These are phyloP conservation scores for Phoma herbarum DNA, from an alignment of 2,329 filamentous ascomycete species.

Conservation along the genomic window DNA sequence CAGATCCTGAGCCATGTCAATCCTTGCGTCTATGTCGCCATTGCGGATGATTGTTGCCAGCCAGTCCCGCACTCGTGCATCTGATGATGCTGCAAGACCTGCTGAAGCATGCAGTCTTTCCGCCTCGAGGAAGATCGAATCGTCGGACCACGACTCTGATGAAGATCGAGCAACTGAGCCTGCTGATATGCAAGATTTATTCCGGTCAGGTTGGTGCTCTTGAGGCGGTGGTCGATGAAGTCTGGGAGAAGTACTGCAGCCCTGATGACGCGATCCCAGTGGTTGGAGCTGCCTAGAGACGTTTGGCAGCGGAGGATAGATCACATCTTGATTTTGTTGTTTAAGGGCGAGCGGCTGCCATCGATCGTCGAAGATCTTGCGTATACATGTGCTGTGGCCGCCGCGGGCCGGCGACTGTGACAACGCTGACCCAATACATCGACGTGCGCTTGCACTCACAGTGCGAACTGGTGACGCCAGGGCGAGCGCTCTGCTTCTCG, in stretches of 20 bases:
- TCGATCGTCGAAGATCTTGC: slow-evolving; percentile 39
- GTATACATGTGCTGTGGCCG: slow-evolving; percentile 42
- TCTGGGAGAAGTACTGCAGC: background rate
- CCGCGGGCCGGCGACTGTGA: slow-evolving; percentile 42
- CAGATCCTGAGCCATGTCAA: no score
- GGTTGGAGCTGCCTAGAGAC: slow-evolving; percentile 29
- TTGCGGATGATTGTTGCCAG: slow-evolving; percentile 11
- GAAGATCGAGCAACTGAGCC: background rate
- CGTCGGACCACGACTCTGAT: slow-evolving; percentile 42
- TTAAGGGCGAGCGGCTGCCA: slow-evolving; percentile 13
- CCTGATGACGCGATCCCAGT: background rate
- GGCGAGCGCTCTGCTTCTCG: background rate
- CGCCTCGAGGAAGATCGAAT: slow-evolving; percentile 35
- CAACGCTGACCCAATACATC: slow-evolving; percentile 28
- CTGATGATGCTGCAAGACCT: slow-evolving; percentile 2
- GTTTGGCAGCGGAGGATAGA: slow-evolving; percentile 40
- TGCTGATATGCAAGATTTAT: background rate
- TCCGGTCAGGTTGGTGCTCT: background rate
- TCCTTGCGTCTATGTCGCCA: background rate
- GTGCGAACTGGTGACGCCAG: slow-evolving; percentile 6
- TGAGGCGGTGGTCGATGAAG: background rate
- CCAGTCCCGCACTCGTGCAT: slow-evolving; percentile 32
- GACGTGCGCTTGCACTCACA: slow-evolving; percentile 40
- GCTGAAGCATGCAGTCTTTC: slow-evolving; percentile 4
- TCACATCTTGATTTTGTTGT: background rate